Base-by-base conservation (phyloP, 108 stramenopile genomes). In the Seminavis robusta region DNA sequence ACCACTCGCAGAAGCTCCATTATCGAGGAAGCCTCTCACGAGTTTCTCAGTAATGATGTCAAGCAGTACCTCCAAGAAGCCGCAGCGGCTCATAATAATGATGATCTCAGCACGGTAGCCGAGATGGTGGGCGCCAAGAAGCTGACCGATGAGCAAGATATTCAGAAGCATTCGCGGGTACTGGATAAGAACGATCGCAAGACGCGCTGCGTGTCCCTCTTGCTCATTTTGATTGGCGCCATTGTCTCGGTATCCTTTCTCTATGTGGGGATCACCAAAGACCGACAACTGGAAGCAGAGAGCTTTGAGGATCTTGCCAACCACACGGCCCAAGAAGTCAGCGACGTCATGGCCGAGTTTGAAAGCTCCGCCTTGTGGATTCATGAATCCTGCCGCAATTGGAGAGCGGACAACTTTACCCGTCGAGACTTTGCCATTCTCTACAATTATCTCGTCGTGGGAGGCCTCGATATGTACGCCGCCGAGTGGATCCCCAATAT, bases 301-400 rank as follows among this genome's bases (percentile, higher is more conserved):
- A 39, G 15, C 5, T 65, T 65, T 37, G 7, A 37, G 20, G 33
- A 31, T 6, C 15, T 45, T 0, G 63, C 53, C 9, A 41, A 47
- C 1, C 53, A 65, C 19, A n/a, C 47, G 2, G 33, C 52, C 31
- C 10, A 31, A 0, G 52, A 65, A 19, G 4, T 65, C 38, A 24
- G 31, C 20, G 19, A 17, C 5, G 17, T 54, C 15, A 19, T 30
- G 25, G 3, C 15, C 4, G 38, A 65, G 17, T 65, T 47, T 47
- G 54, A 41, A 37, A 55, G 45, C 5, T 52, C 63, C 21, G 27
- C 53, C 13, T 24, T n/a, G 27, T 65, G 63, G 63, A n/a, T 65
- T 3, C 54, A 65, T 37, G 50, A 65, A 17, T 32, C 63, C 1
- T 65, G 63, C 43, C n/a, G 17, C 11, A n/a, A n/a, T 4, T 43